Conservation (phyloP, 2,329 filamentous ascomycete genomes). For the Xylariales sp. region DNA sequence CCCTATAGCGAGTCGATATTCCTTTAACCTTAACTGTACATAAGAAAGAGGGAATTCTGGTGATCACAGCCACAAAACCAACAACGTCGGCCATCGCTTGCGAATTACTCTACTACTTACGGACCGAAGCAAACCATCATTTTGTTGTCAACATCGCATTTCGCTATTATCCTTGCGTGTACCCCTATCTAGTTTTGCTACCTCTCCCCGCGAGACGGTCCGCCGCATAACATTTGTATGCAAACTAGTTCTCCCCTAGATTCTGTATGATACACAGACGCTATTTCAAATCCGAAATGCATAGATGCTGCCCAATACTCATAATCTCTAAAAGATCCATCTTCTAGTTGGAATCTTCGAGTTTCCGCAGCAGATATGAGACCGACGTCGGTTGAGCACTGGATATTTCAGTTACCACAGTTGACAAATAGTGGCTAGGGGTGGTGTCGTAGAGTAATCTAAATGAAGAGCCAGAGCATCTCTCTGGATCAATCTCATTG, state of each 20-base stretch:
- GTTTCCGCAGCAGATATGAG: slow-evolving; percentile 69
- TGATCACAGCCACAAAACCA: slow-evolving; percentile 19
- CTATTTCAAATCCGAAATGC: slow-evolving; percentile 29
- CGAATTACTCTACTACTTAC: slow-evolving; percentile 11
- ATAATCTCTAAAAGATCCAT: slow-evolving; percentile 31
- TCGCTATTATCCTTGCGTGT: slow-evolving; percentile 22
- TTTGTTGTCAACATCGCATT: slow-evolving; percentile 16
- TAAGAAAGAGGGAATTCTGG: slow-evolving; percentile 29
- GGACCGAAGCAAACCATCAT: slow-evolving; percentile 22
- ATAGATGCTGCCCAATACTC: slow-evolving; percentile 23
- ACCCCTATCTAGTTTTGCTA: slow-evolving; percentile 6
- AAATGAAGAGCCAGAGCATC: slow-evolving; percentile 66
- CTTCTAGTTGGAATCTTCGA: slow-evolving; percentile 65
- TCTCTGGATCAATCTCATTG: slow-evolving; percentile 88
- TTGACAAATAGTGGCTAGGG: slow-evolving; percentile 84
- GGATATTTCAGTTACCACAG: slow-evolving; percentile 92
- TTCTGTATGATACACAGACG: slow-evolving; percentile 35
- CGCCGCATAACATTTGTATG: slow-evolving; percentile 32
- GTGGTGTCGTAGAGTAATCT: slow-evolving; percentile 92
- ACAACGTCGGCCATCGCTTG: slow-evolving; percentile 11
- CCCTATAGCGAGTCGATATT: slow-evolving; percentile 35
- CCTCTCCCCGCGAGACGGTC: slow-evolving; percentile 9
- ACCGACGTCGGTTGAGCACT: slow-evolving; percentile 88
- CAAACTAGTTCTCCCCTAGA: slow-evolving; percentile 33
- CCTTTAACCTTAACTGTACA: slow-evolving; percentile 39